These are phyloP conservation scores for Solanum boliviense DNA, from an alignment of 257 asterid species.

Conservation along the genomic window DNA sequence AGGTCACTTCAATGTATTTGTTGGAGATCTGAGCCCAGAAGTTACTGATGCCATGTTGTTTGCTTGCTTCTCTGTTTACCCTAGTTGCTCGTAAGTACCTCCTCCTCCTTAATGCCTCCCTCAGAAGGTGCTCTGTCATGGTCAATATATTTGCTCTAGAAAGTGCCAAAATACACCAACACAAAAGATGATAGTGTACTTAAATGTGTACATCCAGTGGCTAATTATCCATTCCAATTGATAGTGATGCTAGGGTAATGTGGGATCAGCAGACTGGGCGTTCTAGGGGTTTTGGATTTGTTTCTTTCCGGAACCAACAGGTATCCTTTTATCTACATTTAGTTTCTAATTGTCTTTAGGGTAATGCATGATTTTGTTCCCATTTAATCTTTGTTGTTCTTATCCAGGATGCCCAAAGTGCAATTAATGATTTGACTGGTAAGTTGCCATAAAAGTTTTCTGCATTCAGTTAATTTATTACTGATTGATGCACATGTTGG, in stretches of 20 bases:
- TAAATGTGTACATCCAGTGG: not conserved
- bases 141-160: not conserved
- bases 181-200: not conserved
- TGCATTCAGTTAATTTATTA: not conserved
- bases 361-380: not conserved
- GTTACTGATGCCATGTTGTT: slow-evolving; percentile 89
- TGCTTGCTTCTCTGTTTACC: slow-evolving; percentile 77
- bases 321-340: slow-evolving; percentile 17
- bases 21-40: slow-evolving; percentile 96
- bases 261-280: slow-evolving; percentile 98
- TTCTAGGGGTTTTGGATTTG: slow-evolving; percentile 96
- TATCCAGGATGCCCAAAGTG: slow-evolving; percentile 90
- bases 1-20: slow-evolving; percentile 90
- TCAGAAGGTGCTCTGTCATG: not conserved
- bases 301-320: slow-evolving; percentile 89
- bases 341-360: not conserved
- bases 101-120: not conserved
- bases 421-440: slow-evolving; percentile 88
- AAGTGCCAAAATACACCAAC: not conserved
- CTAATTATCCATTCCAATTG: not conserved
- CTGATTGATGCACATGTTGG: not conserved
- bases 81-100: slow-evolving; percentile 79
- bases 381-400: not conserved
- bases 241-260: slow-evolving; percentile 91
- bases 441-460: not conserved